These are phyloP conservation scores for Blakeslea trispora DNA, from an alignment of 371 early-diverging fungal species.

Conservation along the genomic window DNA sequence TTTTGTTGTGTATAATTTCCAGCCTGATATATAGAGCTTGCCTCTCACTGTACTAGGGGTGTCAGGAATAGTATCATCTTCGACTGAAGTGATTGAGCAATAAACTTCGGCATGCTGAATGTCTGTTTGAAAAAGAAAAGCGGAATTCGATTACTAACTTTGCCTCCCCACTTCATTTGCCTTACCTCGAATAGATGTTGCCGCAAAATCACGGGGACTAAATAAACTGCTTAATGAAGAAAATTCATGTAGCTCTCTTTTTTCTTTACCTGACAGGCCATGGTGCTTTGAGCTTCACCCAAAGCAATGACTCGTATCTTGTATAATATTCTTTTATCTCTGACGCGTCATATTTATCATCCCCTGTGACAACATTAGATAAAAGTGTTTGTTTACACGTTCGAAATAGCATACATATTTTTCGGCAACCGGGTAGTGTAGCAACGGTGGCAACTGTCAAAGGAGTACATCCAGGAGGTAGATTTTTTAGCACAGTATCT, in stretches of 20 bases:
- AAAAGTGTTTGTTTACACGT: too few relatives aligned
- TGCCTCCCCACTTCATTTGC: background rate
- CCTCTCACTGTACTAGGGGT: conserved; percentile 36
- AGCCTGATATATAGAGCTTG: conserved; percentile 39
- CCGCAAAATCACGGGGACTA: conserved; percentile 31
- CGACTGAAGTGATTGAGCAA: conserved; percentile 33
- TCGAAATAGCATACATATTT: conserved; percentile 26
- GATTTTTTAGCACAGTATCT: conserved; percentile 17
- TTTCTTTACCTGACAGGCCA: conserved; percentile 45
- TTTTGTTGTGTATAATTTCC: conserved; percentile 32
- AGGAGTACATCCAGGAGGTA: conserved; percentile 20
- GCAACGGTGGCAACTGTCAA: conserved; percentile 22
- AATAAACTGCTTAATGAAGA: background rate
- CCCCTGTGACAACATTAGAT: conserved; percentile 28
- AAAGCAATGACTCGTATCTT: conserved; percentile 32
- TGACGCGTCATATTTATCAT: conserved; percentile 34
- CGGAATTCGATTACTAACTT: background rate
- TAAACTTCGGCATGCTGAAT: conserved; percentile 7
- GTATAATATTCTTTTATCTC: conserved; percentile 38
- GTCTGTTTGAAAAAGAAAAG: conserved; percentile 2
- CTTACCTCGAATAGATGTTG: conserved; percentile 16
- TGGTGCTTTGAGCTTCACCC: conserved; percentile 43
- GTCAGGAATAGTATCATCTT: conserved; percentile 31
- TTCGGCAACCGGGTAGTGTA: conserved; percentile 25
- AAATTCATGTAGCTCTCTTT: too few relatives aligned